Conservation (phyloP, 2,329 filamentous ascomycete species). For the Diplodia sapinea region DNA sequence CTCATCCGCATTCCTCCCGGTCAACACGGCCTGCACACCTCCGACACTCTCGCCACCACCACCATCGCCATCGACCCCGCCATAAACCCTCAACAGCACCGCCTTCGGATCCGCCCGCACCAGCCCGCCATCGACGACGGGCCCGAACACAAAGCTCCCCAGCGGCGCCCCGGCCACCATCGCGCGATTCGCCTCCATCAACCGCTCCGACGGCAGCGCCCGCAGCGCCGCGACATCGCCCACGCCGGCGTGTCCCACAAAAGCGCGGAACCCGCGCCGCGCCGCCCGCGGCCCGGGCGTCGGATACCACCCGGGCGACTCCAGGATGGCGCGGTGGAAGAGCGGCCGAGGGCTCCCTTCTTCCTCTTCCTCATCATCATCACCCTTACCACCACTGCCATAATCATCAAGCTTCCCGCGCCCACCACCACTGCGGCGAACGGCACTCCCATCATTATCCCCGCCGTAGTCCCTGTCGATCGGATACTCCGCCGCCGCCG, state of each 20-base stretch:
- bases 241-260: neutral
- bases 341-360: constrained; percentile 30
- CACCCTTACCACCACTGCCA: too few relatives aligned
- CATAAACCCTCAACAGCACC: too few relatives aligned
- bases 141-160: neutral
- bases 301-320: constrained; percentile 51
- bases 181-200: neutral
- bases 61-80: too few relatives aligned
- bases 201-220: too few relatives aligned
- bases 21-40: too few relatives aligned
- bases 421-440: too few relatives aligned
- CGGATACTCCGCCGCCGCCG: too few relatives aligned
- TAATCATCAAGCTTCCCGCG: too few relatives aligned
- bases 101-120: neutral
- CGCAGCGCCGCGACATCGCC: neutral
- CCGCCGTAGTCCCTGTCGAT: constrained; percentile 39
- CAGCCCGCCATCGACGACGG: neutral
- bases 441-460: too few relatives aligned
- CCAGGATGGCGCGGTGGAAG: constrained; percentile 47
- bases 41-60: too few relatives aligned
- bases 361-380: too few relatives aligned
- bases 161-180: neutral
- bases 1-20: too few relatives aligned
- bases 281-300: neutral
- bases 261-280: neutral